A percentile compares a stretch with the other conserved stretches of the same genome.
Evolutionary conservation across 31 red algal species (phyloP).

Genomic region (Asparagopsis taxiformis): DNA sequence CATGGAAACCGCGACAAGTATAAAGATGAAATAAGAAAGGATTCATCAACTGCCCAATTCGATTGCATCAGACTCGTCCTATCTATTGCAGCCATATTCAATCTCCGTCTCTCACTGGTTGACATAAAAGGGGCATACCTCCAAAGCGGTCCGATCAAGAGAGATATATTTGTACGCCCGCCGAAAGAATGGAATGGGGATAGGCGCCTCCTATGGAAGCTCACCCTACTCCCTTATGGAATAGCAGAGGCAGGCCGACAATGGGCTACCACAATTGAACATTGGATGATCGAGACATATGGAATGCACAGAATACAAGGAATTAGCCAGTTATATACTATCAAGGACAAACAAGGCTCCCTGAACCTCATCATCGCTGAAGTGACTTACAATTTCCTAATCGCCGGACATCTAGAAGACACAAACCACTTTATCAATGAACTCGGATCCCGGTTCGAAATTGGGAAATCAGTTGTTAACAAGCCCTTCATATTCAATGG

Average conservation of each 20-base stretch:
- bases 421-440: slow-evolving; percentile 7
- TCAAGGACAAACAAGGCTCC: background rate
- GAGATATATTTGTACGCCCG: slow-evolving; percentile 22
- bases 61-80: background rate
- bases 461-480: background rate
- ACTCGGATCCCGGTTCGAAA: background rate
- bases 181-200: slow-evolving; percentile 18
- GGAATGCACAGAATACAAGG: slow-evolving; percentile 4
- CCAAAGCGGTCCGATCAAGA: slow-evolving; percentile 27
- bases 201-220: slow-evolving; percentile 13
- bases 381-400: slow-evolving; percentile 18
- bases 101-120: background rate
- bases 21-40: background rate
- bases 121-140: too few relatives aligned
- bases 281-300: slow-evolving; percentile 3
- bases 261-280: slow-evolving; percentile 20
- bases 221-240: slow-evolving; percentile 13
- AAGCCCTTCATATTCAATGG: slow-evolving; percentile 3
- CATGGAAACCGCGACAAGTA: background rate
- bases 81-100: background rate
- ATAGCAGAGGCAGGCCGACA: slow-evolving; percentile 28
- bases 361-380: slow-evolving; percentile 9
- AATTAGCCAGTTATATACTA: slow-evolving; percentile 8
- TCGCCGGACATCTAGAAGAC: background rate
- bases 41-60: background rate